Percentiles rank a stretch among this genome's conserved stretches.
Conservation (phyloP, 176 grass and related monocot species). For the Ananas comosus region DNA sequence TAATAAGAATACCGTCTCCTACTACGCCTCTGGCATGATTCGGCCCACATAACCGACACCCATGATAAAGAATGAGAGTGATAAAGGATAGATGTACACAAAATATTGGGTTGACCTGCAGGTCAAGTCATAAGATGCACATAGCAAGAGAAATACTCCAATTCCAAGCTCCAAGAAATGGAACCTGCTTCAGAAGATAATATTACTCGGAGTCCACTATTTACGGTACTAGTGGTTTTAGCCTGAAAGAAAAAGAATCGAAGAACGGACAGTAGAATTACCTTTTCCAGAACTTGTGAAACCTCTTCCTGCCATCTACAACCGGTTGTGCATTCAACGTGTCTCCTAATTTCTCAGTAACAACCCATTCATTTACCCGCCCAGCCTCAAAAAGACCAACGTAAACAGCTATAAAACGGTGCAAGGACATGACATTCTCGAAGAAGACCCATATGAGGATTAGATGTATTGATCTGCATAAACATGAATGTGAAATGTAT, state of each 20-base stretch:
- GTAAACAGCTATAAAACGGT: too few relatives aligned
- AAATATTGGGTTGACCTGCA: slow-evolving; percentile 57
- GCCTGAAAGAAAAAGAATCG: not conserved
- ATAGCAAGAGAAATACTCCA: slow-evolving; percentile 46
- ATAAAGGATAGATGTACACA: slow-evolving; percentile 70
- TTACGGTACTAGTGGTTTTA: not conserved
- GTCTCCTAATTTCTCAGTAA: too few relatives aligned
- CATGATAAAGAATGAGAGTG: slow-evolving; percentile 55
- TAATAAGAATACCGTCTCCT: not conserved
- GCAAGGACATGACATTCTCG: too few relatives aligned
- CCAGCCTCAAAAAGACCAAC: too few relatives aligned
- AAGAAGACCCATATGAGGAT: too few relatives aligned
- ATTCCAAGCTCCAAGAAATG: slow-evolving; percentile 53
- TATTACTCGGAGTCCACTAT: not conserved
- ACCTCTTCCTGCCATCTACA: too few relatives aligned
- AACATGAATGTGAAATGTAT: too few relatives aligned
- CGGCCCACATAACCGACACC: slow-evolving; percentile 73
- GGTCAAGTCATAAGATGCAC: slow-evolving; percentile 50
- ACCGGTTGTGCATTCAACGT: too few relatives aligned
- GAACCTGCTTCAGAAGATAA: slow-evolving; percentile 30
- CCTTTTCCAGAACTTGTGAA: too few relatives aligned
- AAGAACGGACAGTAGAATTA: too few relatives aligned
- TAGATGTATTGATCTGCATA: slow-evolving; percentile 10
- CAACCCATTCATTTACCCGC: too few relatives aligned
- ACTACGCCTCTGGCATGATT: slow-evolving; percentile 42